phyloP scores from a whole-genome alignment of 306 rosid species.

The Quercus glauca region DNA sequence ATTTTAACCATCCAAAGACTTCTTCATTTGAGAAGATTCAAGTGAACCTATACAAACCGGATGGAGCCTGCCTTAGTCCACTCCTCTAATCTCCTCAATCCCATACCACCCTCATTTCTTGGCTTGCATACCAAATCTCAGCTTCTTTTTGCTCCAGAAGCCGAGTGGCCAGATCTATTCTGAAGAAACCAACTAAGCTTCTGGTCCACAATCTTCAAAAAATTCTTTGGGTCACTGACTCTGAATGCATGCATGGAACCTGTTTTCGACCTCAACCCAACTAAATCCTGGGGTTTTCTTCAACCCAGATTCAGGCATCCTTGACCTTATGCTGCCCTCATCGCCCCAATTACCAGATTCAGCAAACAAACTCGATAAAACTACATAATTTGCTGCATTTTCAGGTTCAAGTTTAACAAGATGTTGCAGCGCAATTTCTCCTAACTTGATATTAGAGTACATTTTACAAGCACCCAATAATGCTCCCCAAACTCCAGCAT shows the following conservation, averaged over 20 bases:
- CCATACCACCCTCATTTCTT: too few species aligned
- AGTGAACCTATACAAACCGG: too few species aligned
- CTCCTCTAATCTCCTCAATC: too few species aligned
- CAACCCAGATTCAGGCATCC: conserved; percentile 36
- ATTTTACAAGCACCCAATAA: conserved; percentile 67
- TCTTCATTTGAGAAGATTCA: too few species aligned
- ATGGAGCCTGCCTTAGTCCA: too few species aligned
- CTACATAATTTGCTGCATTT: conserved; percentile 51
- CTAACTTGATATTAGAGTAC: conserved; percentile 59
- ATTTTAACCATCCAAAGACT: too few species aligned
- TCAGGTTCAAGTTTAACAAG: conserved; percentile 64
- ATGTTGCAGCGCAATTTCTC: conserved; percentile 55
- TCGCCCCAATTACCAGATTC: conserved; percentile 54
- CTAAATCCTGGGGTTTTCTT: conserved; percentile 68
- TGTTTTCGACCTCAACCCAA: conserved; percentile 52
- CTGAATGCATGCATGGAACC: conserved; percentile 12
- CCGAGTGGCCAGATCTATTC: too few species aligned
- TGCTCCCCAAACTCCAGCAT: conserved; percentile 81
- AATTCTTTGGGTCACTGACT: not conserved
- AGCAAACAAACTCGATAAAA: conserved; percentile 60
- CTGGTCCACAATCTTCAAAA: too few species aligned
- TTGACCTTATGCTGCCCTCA: conserved; percentile 45
- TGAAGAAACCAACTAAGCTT: too few species aligned
- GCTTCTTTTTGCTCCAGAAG: too few species aligned
- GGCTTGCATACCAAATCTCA: too few species aligned